Conservation (phyloP, 2,329 filamentous ascomycete species). For the Cadophora sp. region DNA sequence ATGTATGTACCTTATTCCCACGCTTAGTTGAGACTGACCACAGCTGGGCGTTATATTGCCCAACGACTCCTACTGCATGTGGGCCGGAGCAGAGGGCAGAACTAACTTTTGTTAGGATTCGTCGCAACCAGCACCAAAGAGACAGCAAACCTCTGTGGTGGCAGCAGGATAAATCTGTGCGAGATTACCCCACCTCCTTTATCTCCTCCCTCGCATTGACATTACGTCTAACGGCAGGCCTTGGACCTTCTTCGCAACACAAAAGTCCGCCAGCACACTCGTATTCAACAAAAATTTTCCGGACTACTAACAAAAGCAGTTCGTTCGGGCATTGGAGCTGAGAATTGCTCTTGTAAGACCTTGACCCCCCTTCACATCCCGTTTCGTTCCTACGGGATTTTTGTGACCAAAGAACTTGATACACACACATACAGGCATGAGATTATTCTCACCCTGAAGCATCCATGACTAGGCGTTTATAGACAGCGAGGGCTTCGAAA, state of each 20-base stretch:
- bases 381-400: not conserved
- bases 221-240: slow-evolving; percentile 42
- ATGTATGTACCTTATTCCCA: slow-evolving; percentile 40
- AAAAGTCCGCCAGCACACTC: not conserved
- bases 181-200: slow-evolving; percentile 30
- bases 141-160: slow-evolving; percentile 43
- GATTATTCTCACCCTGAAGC: not conserved
- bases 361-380: not conserved
- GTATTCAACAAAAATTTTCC: not conserved
- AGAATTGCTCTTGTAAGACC: slow-evolving; percentile 19
- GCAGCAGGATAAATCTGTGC: slow-evolving; percentile 43
- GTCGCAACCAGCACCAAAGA: slow-evolving; percentile 39
- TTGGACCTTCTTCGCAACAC: not conserved
- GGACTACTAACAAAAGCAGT: slow-evolving; percentile 18
- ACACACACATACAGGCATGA: slow-evolving; percentile 10
- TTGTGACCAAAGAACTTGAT: slow-evolving; percentile 26
- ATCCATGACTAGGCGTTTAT: slow-evolving; percentile 33
- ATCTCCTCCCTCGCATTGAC: slow-evolving; percentile 37
- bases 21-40: slow-evolving; percentile 21
- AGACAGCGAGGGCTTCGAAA: slow-evolving; percentile 15
- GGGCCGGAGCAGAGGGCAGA: slow-evolving; percentile 6
- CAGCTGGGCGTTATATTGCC: slow-evolving; percentile 20
- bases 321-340: slow-evolving; percentile 10
- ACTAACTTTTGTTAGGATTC: slow-evolving; percentile 42
- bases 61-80: slow-evolving; percentile 12